Conservation (phyloP, 148 eudicot genomes). For the Camellia lanceoleosa region DNA sequence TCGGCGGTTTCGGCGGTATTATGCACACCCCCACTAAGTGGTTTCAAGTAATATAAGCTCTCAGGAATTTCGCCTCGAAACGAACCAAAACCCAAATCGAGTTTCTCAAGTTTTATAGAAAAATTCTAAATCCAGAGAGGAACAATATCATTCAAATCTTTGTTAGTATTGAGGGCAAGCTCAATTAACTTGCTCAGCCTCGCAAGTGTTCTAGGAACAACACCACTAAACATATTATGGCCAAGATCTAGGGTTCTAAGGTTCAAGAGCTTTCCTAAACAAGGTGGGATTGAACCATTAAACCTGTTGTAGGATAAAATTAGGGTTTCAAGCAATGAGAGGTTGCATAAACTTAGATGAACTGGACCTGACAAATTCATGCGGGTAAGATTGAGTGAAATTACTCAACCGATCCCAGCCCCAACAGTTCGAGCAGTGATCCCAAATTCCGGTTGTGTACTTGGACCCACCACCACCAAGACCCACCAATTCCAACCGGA, state of each 20-base stretch:
- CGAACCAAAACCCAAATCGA: constrained; percentile 58
- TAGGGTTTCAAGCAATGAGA: constrained; percentile 57
- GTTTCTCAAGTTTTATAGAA: constrained; percentile 42
- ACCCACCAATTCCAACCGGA: constrained; percentile 33
- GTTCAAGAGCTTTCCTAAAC: constrained; percentile 50
- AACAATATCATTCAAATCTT: constrained; percentile 44
- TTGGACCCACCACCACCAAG: constrained; percentile 36
- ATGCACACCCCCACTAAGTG: too few species aligned
- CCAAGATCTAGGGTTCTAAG: constrained; percentile 54
- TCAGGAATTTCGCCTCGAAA: constrained; percentile 64
- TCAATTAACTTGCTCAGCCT: constrained; percentile 38
- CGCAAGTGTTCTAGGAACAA: constrained; percentile 43
- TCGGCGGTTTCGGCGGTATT: too few species aligned
- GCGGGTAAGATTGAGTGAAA: constrained; percentile 50
- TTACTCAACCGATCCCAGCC: constrained; percentile 46
- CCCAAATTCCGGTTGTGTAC: constrained; percentile 54
- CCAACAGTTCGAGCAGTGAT: constrained; percentile 32
- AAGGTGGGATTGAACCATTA: constrained; percentile 44
- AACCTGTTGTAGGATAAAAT: constrained; percentile 61
- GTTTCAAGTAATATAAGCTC: constrained; percentile 51
- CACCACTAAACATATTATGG: constrained; percentile 51
- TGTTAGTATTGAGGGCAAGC: constrained; percentile 47
- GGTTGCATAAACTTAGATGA: constrained; percentile 58
- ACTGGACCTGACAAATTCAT: constrained; percentile 63
- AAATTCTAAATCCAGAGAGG: constrained; percentile 73